Evolutionary conservation across 2,329 filamentous ascomycete genomes (phyloP).

Genomic region (Zymoseptoria brevis): DNA sequence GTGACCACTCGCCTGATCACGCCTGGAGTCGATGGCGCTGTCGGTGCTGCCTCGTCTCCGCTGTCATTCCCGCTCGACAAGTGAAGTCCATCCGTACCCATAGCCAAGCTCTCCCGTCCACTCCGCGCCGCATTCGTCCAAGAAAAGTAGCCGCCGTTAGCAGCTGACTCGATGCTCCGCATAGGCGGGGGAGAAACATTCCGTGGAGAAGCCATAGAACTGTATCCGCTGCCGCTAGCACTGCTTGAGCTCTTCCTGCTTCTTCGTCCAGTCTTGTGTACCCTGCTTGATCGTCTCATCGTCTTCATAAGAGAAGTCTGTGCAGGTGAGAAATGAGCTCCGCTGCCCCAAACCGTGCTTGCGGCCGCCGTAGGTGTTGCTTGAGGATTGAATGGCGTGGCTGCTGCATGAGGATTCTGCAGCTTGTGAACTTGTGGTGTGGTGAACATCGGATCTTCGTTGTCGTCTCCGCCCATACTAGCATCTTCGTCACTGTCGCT

Average conservation of each 20-base stretch:
- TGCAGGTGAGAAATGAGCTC: constrained; percentile 23
- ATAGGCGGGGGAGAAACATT: constrained; percentile 68
- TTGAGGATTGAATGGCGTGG: constrained; percentile 31
- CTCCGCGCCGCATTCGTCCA: constrained; percentile 35
- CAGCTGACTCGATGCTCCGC: constrained; percentile 46
- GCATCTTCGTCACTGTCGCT: constrained; percentile 53
- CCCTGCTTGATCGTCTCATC: constrained; percentile 54
- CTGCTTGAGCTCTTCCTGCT: constrained; percentile 58
- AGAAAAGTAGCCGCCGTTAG: constrained; percentile 32
- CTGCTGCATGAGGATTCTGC: constrained; percentile 41
- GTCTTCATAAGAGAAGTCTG: constrained; percentile 61
- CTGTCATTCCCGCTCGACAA: constrained; percentile 73
- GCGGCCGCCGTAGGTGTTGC: constrained; percentile 36
- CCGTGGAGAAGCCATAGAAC: constrained; percentile 58
- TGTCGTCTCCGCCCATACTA: constrained; percentile 41
- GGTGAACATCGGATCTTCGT: constrained; percentile 64
- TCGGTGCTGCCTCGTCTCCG: constrained; percentile 55
- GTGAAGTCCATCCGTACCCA: constrained; percentile 81
- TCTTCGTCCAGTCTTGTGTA: constrained; percentile 42
- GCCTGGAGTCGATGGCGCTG: constrained; percentile 49
- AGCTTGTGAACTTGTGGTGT: constrained; percentile 69
- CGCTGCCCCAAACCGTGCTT: constrained; percentile 19
- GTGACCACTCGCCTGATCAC: constrained; percentile 80
- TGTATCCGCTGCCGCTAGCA: constrained; percentile 59
- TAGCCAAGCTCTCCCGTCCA: constrained; percentile 78